phyloP scores from a whole-genome alignment of 2,329 filamentous ascomycete genomes.

The Aspergillus sp. region DNA sequence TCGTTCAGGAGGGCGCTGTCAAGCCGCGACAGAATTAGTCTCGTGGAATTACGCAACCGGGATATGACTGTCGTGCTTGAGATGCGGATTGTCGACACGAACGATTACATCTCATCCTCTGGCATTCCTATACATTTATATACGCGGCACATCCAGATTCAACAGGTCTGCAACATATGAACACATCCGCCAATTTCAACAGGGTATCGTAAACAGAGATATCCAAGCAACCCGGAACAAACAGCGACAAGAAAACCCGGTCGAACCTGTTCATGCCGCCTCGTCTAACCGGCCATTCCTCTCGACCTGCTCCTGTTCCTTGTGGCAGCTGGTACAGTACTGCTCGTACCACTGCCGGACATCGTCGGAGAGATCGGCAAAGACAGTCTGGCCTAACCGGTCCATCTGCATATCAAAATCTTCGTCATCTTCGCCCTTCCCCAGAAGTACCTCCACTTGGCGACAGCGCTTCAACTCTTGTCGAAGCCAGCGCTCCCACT shows the following conservation, averaged over 20 bases:
- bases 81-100: neutral
- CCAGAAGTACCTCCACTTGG: slow-evolving; percentile 54
- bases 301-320: slow-evolving; percentile 38
- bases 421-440: slow-evolving; percentile 21
- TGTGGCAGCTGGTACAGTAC: slow-evolving; percentile 63
- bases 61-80: neutral
- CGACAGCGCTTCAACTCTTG: slow-evolving; percentile 77
- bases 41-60: neutral
- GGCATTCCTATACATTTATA: slow-evolving; percentile 1
- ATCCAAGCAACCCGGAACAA: slow-evolving; percentile 3
- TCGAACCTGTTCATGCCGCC: slow-evolving; percentile 13
- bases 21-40: slow-evolving; percentile 63
- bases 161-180: neutral
- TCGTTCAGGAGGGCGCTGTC: slow-evolving; percentile 63
- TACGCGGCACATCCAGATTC: neutral
- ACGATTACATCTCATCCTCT: neutral
- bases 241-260: neutral
- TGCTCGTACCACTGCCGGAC: slow-evolving; percentile 57
- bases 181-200: slow-evolving; percentile 19
- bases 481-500: slow-evolving; percentile 90
- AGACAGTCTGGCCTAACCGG: slow-evolving; percentile 27
- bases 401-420: slow-evolving; percentile 22
- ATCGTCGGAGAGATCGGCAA: slow-evolving; percentile 41
- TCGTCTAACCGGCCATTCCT: slow-evolving; percentile 20
- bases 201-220: slow-evolving; percentile 30